Evolutionary conservation across 148 eudicot genomes (phyloP).

Genomic region (Amaranthus cruentus): DNA sequence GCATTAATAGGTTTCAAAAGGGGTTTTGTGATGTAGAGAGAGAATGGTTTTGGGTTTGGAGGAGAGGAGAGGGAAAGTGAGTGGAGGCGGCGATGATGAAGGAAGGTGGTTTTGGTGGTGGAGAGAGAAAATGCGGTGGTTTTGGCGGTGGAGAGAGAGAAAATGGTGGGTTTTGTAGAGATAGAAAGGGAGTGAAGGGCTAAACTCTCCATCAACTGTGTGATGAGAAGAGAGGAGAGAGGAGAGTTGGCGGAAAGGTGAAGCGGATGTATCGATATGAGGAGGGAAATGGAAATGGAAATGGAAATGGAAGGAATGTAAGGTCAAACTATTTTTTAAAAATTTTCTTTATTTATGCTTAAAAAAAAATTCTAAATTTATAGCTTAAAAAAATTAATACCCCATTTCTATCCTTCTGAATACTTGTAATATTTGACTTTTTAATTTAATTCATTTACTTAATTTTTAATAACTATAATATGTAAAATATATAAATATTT

Average conservation of each 20-base stretch:
- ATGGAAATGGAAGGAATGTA: not conserved
- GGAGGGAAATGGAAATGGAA: not conserved
- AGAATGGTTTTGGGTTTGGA: conserved; percentile 8
- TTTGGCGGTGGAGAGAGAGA: conserved; percentile 15
- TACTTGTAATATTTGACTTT: no score
- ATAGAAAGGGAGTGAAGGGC: conserved; percentile 29
- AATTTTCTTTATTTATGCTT: no score
- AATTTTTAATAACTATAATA: no score
- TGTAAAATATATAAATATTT: no score
- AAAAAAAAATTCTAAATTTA: no score
- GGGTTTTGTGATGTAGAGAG: not conserved
- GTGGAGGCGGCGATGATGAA: conserved; percentile 15
- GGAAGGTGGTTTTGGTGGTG: conserved; percentile 15
- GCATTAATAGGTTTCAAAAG: conserved; percentile 23
- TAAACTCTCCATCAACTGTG: conserved; percentile 34
- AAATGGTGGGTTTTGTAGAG: conserved; percentile 24
- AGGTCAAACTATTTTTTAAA: no score
- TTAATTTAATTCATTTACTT: no score
- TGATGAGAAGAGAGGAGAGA: conserved; percentile 5
- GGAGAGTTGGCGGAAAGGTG: conserved; percentile 3
- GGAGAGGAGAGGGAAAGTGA: conserved; percentile 9
- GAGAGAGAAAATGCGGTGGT: conserved; percentile 10
- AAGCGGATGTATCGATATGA: conserved; percentile 21
- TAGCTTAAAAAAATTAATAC: no score
- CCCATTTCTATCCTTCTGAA: no score